Conservation (phyloP, 2,329 filamentous ascomycete species). For the Fusarium poae region DNA sequence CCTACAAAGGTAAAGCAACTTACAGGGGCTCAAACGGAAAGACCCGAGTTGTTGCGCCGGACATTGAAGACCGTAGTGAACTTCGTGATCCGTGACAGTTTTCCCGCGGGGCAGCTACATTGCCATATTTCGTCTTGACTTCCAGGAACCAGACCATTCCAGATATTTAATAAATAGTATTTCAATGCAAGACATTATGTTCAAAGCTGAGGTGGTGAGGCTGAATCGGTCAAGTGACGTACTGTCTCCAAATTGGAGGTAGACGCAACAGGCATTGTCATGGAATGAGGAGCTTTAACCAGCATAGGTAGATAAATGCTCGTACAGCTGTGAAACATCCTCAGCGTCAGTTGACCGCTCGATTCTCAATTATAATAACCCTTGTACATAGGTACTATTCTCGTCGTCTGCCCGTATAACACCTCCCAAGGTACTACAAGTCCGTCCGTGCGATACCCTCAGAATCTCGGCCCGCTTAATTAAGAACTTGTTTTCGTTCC, state of each 20-base stretch:
- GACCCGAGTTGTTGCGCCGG: conserved; percentile 18
- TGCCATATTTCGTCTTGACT: neutral
- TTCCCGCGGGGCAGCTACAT: conserved; percentile 5
- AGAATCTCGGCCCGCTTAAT: conserved; percentile 42
- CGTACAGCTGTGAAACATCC: neutral
- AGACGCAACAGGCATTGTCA: neutral
- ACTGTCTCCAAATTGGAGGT: neutral
- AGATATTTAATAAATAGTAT: too few relatives aligned
- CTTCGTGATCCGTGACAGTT: conserved; percentile 8
- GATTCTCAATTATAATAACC: neutral
- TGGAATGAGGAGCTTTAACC: neutral
- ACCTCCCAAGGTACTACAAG: conserved; percentile 20
- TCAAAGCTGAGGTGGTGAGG: neutral
- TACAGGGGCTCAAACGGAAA: conserved; percentile 10
- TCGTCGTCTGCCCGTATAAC: conserved; percentile 3
- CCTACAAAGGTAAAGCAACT: neutral
- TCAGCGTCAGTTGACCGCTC: neutral
- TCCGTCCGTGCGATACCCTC: conserved; percentile 44
- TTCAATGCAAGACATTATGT: neutral
- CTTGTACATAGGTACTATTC: neutral
- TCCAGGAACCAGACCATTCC: too few relatives aligned
- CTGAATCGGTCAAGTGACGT: conserved; percentile 3
- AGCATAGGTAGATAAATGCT: neutral
- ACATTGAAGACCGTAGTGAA: conserved; percentile 34
- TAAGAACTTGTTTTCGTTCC: conserved; percentile 32